Conservation (phyloP, 2,329 filamentous ascomycete species). For the Aureobasidium melanogenum region DNA sequence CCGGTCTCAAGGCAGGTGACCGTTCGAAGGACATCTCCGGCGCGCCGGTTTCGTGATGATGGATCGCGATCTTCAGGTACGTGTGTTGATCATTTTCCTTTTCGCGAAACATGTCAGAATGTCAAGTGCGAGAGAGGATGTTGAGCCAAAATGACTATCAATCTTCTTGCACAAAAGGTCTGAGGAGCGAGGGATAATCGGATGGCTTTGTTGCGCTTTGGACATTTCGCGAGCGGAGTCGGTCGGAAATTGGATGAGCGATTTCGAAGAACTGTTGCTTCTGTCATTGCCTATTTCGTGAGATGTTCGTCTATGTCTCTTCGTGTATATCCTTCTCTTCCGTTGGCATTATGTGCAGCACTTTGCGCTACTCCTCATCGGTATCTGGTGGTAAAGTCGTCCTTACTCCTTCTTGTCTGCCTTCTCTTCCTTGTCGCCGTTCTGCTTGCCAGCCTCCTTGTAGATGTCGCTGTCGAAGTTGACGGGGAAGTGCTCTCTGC, state of each 20-base stretch:
- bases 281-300: background rate
- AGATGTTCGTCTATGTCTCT: background rate
- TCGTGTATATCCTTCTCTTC: background rate
- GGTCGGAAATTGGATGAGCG: no score
- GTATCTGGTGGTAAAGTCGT: background rate
- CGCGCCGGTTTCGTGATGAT: background rate
- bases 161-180: no score
- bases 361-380: background rate
- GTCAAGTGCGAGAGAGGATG: background rate
- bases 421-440: background rate
- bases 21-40: background rate
- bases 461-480: slow-evolving; percentile 20
- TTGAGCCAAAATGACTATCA: background rate
- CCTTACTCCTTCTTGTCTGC: background rate
- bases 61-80: background rate
- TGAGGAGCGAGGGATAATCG: background rate
- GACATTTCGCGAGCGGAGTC: background rate
- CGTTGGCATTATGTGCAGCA: background rate
- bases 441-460: slow-evolving; percentile 9
- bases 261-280: background rate
- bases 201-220: background rate
- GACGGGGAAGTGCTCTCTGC: slow-evolving; percentile 38
- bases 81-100: background rate
- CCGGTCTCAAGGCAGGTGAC: background rate
- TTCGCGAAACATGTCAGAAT: background rate